Evolutionary conservation across 2,329 filamentous ascomycete genomes (phyloP).

Genomic region (Apiospora sp.): DNA sequence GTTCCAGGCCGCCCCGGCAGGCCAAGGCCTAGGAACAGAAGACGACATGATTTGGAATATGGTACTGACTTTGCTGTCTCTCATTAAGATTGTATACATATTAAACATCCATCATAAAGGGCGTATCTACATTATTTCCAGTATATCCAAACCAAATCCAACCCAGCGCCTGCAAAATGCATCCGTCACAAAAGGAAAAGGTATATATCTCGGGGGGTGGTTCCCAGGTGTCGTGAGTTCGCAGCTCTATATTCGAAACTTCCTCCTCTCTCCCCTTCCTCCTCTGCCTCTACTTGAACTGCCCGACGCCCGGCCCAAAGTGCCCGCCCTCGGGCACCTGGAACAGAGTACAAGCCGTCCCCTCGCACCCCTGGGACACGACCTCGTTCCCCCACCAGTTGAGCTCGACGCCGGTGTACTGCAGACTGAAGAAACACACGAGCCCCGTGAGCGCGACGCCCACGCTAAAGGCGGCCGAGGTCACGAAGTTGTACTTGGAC

Average conservation of each 20-base stretch:
- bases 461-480: slow-evolving; percentile 46
- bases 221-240: background rate
- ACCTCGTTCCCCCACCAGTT: slow-evolving; percentile 59
- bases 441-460: slow-evolving; percentile 45
- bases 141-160: background rate
- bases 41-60: too few species aligned
- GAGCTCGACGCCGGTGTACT: slow-evolving; percentile 34
- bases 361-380: slow-evolving; percentile 45
- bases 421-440: slow-evolving; percentile 39
- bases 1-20: too few species aligned
- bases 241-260: background rate
- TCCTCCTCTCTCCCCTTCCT: too few species aligned
- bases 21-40: too few species aligned
- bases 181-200: background rate
- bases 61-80: too few species aligned
- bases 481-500: slow-evolving; percentile 42
- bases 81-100: background rate
- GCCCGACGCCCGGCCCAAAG: slow-evolving; percentile 36
- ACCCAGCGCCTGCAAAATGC: background rate
- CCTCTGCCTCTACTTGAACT: slow-evolving; percentile 12
- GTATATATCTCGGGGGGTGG: background rate
- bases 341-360: slow-evolving; percentile 41
- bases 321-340: slow-evolving; percentile 42
- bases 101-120: background rate
- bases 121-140: background rate